Conservation (phyloP, 768 basidiomycete species). For the Mycena rebaudengoi region DNA sequence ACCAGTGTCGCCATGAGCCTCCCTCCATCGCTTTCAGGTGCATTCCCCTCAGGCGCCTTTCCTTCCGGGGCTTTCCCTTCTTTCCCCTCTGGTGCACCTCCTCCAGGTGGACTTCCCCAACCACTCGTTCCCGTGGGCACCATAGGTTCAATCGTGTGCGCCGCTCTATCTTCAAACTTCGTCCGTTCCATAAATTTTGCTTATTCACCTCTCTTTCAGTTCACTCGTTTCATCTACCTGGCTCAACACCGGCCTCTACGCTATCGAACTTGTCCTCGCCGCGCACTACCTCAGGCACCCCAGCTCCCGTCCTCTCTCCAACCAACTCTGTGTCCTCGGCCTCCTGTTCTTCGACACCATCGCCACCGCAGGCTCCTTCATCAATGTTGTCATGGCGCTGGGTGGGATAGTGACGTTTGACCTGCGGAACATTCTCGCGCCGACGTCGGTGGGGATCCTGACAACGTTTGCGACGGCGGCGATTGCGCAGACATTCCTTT, state of each 20-base stretch:
- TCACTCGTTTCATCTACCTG: no score
- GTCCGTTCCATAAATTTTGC: no score
- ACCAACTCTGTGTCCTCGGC: background rate
- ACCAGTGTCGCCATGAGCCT: no score
- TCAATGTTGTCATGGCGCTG: background rate
- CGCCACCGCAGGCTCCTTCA: background rate
- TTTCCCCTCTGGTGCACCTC: no score
- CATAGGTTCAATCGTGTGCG: no score
- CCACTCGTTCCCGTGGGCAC: no score
- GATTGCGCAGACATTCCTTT: conserved; percentile 1
- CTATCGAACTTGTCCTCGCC: background rate
- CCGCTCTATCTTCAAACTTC: no score
- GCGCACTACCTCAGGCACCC: background rate
- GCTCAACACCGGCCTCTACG: conserved; percentile 3
- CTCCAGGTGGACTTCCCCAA: no score
- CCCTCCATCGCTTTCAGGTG: no score
- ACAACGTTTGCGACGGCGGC: background rate
- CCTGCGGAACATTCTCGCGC: background rate
- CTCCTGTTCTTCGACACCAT: conserved; percentile 4
- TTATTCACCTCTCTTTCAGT: no score
- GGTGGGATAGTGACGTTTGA: background rate
- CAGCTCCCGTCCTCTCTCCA: background rate
- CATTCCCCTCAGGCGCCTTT: no score
- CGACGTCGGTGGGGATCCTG: background rate
- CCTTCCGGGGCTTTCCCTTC: no score